Conservation (phyloP, 2,329 filamentous ascomycete genomes). For the Penicillium vulpinum region DNA sequence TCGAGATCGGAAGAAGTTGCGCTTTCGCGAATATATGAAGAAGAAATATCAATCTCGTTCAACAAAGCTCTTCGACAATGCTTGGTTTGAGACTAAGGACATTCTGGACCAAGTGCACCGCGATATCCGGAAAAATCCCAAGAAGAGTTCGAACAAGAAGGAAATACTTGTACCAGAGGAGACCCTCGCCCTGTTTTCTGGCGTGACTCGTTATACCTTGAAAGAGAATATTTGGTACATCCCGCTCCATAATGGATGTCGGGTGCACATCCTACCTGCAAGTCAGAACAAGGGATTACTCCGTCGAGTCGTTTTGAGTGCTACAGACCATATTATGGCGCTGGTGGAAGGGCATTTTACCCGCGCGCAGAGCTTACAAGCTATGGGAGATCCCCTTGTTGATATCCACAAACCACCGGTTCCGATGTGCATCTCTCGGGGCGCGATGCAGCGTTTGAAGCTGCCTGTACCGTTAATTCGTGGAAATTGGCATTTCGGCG, state of each 20-base stretch:
- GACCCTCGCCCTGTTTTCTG: conserved; percentile 36
- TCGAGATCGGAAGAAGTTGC: conserved; percentile 29
- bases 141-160: conserved; percentile 23
- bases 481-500: conserved; percentile 30
- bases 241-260: conserved; percentile 38
- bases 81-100: conserved; percentile 30
- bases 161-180: conserved; percentile 38
- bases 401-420: conserved; percentile 30
- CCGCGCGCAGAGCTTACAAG: conserved; percentile 26
- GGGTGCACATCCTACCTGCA: conserved; percentile 38
- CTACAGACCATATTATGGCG: conserved; percentile 36
- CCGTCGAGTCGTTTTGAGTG: conserved; percentile 39
- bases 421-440: conserved; percentile 33
- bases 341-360: conserved; percentile 32
- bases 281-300: conserved; percentile 31
- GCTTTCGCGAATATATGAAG: conserved; percentile 23
- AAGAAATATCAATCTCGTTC: not conserved
- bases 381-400: conserved; percentile 29
- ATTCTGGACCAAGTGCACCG: conserved; percentile 28
- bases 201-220: conserved; percentile 29
- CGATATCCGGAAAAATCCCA: conserved; percentile 13
- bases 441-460: conserved; percentile 24
- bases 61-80: conserved; percentile 3
- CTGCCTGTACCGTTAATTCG: conserved; percentile 31
- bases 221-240: conserved; percentile 43